A percentile compares a stretch with the other conserved stretches of the same genome.
These are phyloP conservation scores for Diplodia scrobiculata DNA, from an alignment of 2,329 filamentous ascomycete genomes.

Conservation along the genomic window DNA sequence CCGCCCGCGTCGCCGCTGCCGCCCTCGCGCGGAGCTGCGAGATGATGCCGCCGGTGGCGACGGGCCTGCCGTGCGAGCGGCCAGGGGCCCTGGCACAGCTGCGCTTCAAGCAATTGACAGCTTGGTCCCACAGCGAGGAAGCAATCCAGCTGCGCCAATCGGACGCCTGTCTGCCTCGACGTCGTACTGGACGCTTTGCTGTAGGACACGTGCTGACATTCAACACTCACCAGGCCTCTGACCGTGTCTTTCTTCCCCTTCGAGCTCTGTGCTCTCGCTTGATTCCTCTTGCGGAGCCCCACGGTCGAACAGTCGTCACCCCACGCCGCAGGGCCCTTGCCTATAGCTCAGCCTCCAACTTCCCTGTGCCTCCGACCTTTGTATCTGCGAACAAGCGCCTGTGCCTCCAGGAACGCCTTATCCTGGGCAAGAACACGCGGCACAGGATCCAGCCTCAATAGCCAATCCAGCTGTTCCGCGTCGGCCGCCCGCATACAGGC, in stretches of 20 bases:
- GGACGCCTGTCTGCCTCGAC: constrained; percentile 33
- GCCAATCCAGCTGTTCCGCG: constrained; percentile 31
- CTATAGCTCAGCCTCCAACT: constrained; percentile 12
- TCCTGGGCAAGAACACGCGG: constrained; percentile 31
- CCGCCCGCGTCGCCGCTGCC: constrained; percentile 18
- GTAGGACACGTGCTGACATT: constrained; percentile 44
- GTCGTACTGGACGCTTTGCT: constrained; percentile 38
- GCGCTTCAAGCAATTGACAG: constrained; percentile 42
- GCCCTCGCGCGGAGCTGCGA: constrained; percentile 11
- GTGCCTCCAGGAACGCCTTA: constrained; percentile 32
- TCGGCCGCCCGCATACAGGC: constrained; percentile 34
- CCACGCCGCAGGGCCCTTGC: not conserved
- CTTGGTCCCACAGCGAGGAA: constrained; percentile 41
- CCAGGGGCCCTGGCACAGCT: constrained; percentile 31
- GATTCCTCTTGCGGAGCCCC: constrained; percentile 36
- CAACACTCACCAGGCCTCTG: constrained; percentile 36
- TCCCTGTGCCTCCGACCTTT: constrained; percentile 32
- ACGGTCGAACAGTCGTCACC: constrained; percentile 25
- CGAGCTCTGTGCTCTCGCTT: constrained; percentile 37
- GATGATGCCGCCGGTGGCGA: constrained; percentile 4
- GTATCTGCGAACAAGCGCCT: constrained; percentile 35
- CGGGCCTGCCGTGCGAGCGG: constrained; percentile 18
- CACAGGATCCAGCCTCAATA: constrained; percentile 32
- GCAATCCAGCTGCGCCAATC: constrained; percentile 39
- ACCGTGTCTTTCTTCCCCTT: constrained; percentile 30